phyloP scores from a whole-genome alignment of 2,329 filamentous ascomycete species.

The Colletotrichum orchidophilum region DNA sequence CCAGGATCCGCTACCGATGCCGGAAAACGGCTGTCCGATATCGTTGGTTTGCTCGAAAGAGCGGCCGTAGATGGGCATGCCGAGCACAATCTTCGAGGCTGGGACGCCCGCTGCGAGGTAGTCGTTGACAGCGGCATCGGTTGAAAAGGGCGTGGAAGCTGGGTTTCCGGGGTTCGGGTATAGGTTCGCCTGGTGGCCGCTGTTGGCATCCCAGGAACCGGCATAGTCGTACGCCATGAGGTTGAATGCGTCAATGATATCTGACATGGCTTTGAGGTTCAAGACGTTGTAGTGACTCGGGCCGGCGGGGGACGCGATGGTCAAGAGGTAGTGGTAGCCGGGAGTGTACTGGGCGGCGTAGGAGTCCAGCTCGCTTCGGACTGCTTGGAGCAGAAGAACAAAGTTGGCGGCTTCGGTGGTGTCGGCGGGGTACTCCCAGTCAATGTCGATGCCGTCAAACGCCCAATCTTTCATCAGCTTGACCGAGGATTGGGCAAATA shows the following conservation, averaged over 20 bases:
- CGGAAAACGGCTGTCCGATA: constrained; percentile 69
- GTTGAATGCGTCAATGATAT: constrained; percentile 66
- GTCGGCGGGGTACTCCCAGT: constrained; percentile 63
- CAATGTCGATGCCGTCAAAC: constrained; percentile 65
- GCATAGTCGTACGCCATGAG: constrained; percentile 78
- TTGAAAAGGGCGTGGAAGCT: constrained; percentile 73
- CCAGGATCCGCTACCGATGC: constrained; percentile 67
- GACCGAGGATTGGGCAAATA: constrained; percentile 76
- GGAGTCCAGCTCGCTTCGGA: constrained; percentile 53
- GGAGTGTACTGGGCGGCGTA: constrained; percentile 51
- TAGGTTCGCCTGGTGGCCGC: constrained; percentile 78
- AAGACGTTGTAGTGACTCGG: constrained; percentile 58
- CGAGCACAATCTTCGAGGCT: constrained; percentile 74
- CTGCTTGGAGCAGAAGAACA: constrained; percentile 53
- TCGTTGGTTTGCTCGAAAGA: constrained; percentile 75
- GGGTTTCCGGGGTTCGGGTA: constrained; percentile 63
- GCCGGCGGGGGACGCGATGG: constrained; percentile 61
- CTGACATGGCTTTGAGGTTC: constrained; percentile 59
- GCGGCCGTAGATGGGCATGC: constrained; percentile 84
- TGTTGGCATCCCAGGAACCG: constrained; percentile 70
- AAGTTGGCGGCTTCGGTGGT: constrained; percentile 51
- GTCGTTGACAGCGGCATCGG: constrained; percentile 69
- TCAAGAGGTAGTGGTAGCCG: constrained; percentile 59
- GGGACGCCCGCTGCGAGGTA: constrained; percentile 70
- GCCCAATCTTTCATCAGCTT: constrained; percentile 74